Evolutionary conservation across 2,329 filamentous ascomycete genomes (phyloP).

Genomic region (Beauveria australis): DNA sequence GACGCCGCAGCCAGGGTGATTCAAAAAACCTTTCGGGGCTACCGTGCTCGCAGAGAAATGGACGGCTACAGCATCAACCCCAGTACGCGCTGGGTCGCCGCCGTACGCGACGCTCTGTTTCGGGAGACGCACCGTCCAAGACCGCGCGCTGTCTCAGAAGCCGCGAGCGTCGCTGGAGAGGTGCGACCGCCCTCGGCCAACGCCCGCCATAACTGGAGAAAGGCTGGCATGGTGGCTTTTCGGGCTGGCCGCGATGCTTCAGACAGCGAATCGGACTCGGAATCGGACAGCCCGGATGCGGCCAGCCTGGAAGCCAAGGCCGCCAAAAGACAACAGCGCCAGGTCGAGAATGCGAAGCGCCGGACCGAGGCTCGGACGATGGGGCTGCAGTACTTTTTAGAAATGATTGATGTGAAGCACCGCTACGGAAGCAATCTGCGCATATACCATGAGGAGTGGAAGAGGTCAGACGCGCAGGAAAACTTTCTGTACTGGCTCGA

Average conservation of each 20-base stretch:
- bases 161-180: not conserved
- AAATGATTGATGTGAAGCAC: conserved; percentile 84
- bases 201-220: conserved; percentile 66
- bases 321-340: conserved; percentile 29
- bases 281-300: conserved; percentile 23
- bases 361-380: conserved; percentile 67
- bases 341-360: conserved; percentile 46
- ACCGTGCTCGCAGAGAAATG: conserved; percentile 63
- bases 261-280: conserved; percentile 33
- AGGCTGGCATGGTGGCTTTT: conserved; percentile 60
- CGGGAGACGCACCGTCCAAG: conserved; percentile 40
- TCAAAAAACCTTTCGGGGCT: conserved; percentile 69
- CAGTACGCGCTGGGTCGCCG: conserved; percentile 63
- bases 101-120: conserved; percentile 50
- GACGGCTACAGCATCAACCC: conserved; percentile 60
- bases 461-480: conserved; percentile 64
- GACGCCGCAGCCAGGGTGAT: conserved; percentile 47
- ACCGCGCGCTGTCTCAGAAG: conserved; percentile 20
- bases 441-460: conserved; percentile 80
- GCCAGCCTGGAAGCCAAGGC: conserved; percentile 30
- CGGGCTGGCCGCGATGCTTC: conserved; percentile 61
- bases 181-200: conserved; percentile 14
- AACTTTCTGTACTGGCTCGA: conserved; percentile 97
- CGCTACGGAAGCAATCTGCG: conserved; percentile 78
- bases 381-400: conserved; percentile 75